Evolutionary conservation across 1,139 yeast genomes (phyloP), one percentile per base, ranked within the genome.

Genomic region (Yamadazyma pseudoaaseri): DNA sequence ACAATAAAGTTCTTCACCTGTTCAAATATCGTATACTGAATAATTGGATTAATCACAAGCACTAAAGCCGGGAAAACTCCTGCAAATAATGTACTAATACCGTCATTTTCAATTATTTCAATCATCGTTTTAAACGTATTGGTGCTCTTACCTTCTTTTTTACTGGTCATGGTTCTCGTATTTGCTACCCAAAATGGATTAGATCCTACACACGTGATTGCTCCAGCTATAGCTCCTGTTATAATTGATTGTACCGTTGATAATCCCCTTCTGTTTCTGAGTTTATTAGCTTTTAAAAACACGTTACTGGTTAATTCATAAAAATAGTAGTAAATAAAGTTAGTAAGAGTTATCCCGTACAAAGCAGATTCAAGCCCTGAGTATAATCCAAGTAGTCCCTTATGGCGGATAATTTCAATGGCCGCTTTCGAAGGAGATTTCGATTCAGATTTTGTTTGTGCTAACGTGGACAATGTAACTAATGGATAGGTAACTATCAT

Each of bases 121-220:
- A 72, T 37, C 35, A 89, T 58, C 4, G 84, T 74, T 26, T 59
- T 62, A 34, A 82, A 51, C 3, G 87, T 75, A n/a, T 44, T 41
- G 12, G 12, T 22, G 6, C 56, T 43, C 49, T 29, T 29, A 10
- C 26, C 26, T 18, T 32, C 25, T 42, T 64, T 62, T 44, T 65
- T 61, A 25, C 68, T 83, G 4, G 95, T 84, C 81, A 84, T 81
- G 60, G 69, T 67, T 41, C 96, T 71, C 2, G 96, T 87, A 55
- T 87, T 87, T 36, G 92, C 94, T 24, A 87, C 95, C 97, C 97
- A 89, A 48, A 89, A 81, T 22, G 97, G 97, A 60, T 90, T 90
- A n/a, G 96, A 81, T 12, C 84, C 74, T 15, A 86, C 67, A 38
- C 90, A 86, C 2, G 97, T 87, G 27, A 89, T 76, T 6, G 90